Percentiles rank a stretch among this genome's conserved stretches.
Evolutionary conservation across 2,329 filamentous ascomycete species (phyloP).

Genomic region (Thelonectria olida): DNA sequence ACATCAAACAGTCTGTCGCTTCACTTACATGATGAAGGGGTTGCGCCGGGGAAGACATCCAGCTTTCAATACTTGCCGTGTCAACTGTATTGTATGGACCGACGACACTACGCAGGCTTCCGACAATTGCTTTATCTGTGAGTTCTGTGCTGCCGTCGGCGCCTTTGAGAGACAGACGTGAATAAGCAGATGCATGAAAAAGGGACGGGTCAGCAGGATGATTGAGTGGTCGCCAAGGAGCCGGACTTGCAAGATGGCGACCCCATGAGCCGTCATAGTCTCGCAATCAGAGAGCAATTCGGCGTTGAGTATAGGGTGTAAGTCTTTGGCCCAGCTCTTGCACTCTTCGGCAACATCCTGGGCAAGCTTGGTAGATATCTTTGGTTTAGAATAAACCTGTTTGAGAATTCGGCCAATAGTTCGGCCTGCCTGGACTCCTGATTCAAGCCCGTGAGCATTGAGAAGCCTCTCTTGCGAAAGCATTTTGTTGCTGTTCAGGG

Average conservation of each 20-base stretch:
- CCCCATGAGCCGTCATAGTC: constrained; percentile 51
- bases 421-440: constrained; percentile 65
- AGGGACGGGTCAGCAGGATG: constrained; percentile 70
- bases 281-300: constrained; percentile 25
- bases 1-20: background rate
- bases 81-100: constrained; percentile 58
- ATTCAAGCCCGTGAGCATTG: constrained; percentile 54
- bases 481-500: constrained; percentile 19
- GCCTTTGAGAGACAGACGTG: constrained; percentile 39
- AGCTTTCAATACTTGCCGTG: constrained; percentile 54
- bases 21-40: constrained; percentile 64
- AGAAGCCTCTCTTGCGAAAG: constrained; percentile 1
- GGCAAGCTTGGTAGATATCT: constrained; percentile 65
- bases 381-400: constrained; percentile 67
- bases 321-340: constrained; percentile 34
- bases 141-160: constrained; percentile 10
- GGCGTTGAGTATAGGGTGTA: constrained; percentile 60
- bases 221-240: constrained; percentile 70
- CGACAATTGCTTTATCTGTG: constrained; percentile 56
- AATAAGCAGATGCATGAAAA: constrained; percentile 68
- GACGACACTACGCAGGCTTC: constrained; percentile 61
- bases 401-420: constrained; percentile 67
- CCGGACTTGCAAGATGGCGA: constrained; percentile 70
- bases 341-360: constrained; percentile 60
- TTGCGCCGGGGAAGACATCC: constrained; percentile 60